These are phyloP conservation scores for Apostasia shenzhenica DNA, from an alignment of 106 monocot species.

Conservation along the genomic window DNA sequence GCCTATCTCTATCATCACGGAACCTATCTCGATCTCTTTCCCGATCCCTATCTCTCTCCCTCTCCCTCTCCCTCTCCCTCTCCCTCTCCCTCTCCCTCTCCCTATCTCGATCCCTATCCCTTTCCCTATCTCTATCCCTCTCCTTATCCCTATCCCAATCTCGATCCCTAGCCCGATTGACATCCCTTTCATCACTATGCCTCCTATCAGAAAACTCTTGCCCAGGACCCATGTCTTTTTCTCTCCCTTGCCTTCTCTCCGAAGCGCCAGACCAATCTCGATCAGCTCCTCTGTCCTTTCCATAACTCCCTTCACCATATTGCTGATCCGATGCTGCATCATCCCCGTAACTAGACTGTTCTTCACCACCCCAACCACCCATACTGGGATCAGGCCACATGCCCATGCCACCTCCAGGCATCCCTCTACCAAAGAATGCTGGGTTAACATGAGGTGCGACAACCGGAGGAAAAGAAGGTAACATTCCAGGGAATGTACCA, in stretches of 20 bases:
- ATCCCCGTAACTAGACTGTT: slow-evolving; percentile 65
- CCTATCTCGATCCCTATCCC: slow-evolving; percentile 27
- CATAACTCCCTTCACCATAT: slow-evolving; percentile 55
- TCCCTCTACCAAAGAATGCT: slow-evolving; percentile 63
- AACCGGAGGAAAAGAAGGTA: slow-evolving; percentile 44
- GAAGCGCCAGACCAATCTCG: slow-evolving; percentile 37
- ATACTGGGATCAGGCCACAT: slow-evolving; percentile 54
- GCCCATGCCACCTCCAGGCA: slow-evolving; percentile 44
- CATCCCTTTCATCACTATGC: slow-evolving; percentile 8
- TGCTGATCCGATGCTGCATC: slow-evolving; percentile 49
- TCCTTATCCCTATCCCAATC: slow-evolving; percentile 40
- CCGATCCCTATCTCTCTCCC: slow-evolving; percentile 26
- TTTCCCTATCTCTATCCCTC: slow-evolving; percentile 27
- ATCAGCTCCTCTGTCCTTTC: slow-evolving; percentile 46
- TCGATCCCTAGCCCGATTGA: slow-evolving; percentile 6
- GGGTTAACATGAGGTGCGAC: slow-evolving; percentile 76
- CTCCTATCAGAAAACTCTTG: slow-evolving; percentile 23
- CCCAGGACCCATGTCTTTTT: slow-evolving; percentile 33
- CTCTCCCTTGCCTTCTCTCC: slow-evolving; percentile 44
- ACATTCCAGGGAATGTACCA: slow-evolving; percentile 47
- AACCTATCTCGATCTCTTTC: slow-evolving; percentile 61
- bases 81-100: slow-evolving; percentile 32
- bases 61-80: slow-evolving; percentile 23
- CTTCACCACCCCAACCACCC: slow-evolving; percentile 35
- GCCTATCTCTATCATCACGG: slow-evolving; percentile 52